Percentiles rank a stretch among this genome's conserved stretches.
These are phyloP conservation scores for Pseudocercospora cruenta DNA, from an alignment of 2,329 filamentous ascomycete species.

Conservation along the genomic window DNA sequence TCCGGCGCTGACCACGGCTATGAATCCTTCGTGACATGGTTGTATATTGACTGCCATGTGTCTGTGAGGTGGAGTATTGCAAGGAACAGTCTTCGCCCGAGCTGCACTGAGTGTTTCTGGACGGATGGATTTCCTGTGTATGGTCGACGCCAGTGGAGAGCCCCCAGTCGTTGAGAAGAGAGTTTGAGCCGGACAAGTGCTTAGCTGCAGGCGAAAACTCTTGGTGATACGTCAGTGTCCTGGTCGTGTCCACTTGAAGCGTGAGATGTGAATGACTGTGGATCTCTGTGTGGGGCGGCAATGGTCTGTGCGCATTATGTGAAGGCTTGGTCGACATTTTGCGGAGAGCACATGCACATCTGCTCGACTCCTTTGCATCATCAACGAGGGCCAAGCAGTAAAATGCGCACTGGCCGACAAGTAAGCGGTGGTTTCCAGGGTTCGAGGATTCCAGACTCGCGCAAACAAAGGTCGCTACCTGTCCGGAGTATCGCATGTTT, in stretches of 20 bases:
- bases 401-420: neutral
- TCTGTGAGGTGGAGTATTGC: neutral
- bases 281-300: neutral
- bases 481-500: neutral
- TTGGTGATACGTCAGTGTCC: conserved; percentile 16
- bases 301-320: neutral
- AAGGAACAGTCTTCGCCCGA: neutral
- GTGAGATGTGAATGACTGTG: neutral
- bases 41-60: neutral
- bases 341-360: conserved; percentile 7
- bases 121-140: neutral
- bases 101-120: neutral
- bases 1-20: neutral
- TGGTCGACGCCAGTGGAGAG: neutral
- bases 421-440: neutral
- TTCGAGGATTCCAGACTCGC: neutral
- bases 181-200: conserved; percentile 7
- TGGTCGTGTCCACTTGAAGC: neutral
- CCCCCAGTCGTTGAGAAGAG: neutral
- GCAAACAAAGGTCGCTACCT: neutral
- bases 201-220: conserved; percentile 12
- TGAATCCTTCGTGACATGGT: neutral
- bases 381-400: conserved; percentile 13
- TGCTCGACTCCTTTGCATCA: conserved; percentile 12
- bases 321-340: neutral